Evolutionary conservation across 2,329 filamentous ascomycete species (phyloP).

Genomic region (Diaporthe nobilis): DNA sequence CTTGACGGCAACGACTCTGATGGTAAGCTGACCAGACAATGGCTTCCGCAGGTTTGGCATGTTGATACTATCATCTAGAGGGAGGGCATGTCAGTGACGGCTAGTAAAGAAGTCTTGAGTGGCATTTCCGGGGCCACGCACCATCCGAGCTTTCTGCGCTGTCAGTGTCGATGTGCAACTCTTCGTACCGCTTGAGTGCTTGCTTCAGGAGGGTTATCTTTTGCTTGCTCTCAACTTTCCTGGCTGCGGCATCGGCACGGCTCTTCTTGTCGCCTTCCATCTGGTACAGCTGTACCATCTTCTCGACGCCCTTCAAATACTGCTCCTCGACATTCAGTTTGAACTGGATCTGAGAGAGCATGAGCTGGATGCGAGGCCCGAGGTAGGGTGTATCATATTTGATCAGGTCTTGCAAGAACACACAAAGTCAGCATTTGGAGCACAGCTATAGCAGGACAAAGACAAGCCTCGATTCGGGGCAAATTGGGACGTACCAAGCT

Average conservation of each 20-base stretch:
- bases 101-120: background rate
- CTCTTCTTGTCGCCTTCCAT: conserved; percentile 98
- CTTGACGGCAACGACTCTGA: conserved; percentile 89
- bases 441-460: background rate
- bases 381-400: conserved; percentile 98
- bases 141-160: conserved; percentile 83
- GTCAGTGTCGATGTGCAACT: conserved; percentile 93
- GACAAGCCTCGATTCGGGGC: background rate
- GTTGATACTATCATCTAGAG: conserved; percentile 92
- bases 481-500: conserved; percentile 78
- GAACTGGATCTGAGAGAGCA: conserved; percentile 98
- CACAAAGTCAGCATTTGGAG: conserved; percentile 35
- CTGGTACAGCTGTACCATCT: conserved; percentile 98
- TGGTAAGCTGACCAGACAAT: conserved; percentile 89
- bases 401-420: conserved; percentile 80
- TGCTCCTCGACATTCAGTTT: conserved; percentile 99
- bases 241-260: conserved; percentile 89
- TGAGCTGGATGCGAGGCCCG: conserved; percentile 97
- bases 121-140: conserved; percentile 58
- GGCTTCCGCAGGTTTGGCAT: conserved; percentile 95
- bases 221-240: conserved; percentile 94
- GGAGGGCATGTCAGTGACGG: conserved; percentile 48
- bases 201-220: conserved; percentile 97
- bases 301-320: conserved; percentile 98
- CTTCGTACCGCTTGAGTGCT: conserved; percentile 95